Conservation (phyloP, 1,139 yeast species). For the Candida frijolesensis region DNA sequence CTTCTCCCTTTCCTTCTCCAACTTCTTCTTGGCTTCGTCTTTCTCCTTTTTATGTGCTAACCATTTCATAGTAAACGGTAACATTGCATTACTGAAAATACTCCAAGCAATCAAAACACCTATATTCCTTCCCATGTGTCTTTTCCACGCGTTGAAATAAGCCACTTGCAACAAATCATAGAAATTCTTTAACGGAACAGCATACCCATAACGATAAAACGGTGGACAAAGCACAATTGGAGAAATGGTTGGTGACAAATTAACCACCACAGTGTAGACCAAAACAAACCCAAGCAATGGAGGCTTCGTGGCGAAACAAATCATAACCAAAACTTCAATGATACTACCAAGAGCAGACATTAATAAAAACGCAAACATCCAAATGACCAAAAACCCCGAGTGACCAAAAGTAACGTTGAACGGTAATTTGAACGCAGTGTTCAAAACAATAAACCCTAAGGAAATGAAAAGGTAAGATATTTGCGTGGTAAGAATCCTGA, state of each 20-base stretch:
- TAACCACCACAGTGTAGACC: constrained; percentile 43
- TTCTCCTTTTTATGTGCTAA: constrained; percentile 22
- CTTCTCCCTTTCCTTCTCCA: constrained; percentile 10
- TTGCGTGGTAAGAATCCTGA: constrained; percentile 45
- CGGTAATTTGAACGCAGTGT: constrained; percentile 46
- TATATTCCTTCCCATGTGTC: constrained; percentile 46
- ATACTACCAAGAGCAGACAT: constrained; percentile 56
- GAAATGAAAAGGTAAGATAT: constrained; percentile 43
- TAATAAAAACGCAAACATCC: constrained; percentile 53
- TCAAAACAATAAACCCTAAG: constrained; percentile 42
- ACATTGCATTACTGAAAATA: constrained; percentile 32
- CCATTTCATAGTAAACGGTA: constrained; percentile 43
- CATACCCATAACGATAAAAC: constrained; percentile 53
- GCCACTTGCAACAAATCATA: constrained; percentile 49
- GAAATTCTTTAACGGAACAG: constrained; percentile 52
- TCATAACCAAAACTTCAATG: constrained; percentile 45
- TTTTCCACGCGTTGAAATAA: constrained; percentile 47
- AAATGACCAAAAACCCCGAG: constrained; percentile 63
- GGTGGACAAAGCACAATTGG: constrained; percentile 49
- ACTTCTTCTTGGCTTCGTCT: constrained; percentile 10
- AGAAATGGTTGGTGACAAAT: constrained; percentile 50
- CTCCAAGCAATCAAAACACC: constrained; percentile 55
- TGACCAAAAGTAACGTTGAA: constrained; percentile 38
- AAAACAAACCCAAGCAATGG: constrained; percentile 52
- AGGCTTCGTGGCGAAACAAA: constrained; percentile 41